Base-by-base conservation (phyloP, 352 stramenopile genomes). In the Elongisporangium anandrum region DNA sequence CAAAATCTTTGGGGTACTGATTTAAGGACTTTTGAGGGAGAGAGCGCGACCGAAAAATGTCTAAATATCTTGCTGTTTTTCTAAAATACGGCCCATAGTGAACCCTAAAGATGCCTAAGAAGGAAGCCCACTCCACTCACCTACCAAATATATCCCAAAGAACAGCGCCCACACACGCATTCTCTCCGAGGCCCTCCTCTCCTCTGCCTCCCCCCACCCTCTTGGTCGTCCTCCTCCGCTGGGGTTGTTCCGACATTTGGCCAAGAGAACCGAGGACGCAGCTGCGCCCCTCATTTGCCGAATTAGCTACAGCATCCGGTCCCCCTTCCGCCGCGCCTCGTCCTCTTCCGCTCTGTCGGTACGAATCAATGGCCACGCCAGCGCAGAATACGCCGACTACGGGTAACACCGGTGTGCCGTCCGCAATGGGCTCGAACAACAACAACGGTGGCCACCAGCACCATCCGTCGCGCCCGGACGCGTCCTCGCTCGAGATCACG, bases 401-500 rank as follows among this genome's bases (percentile, higher is more conserved):
- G 52, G n/a, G 49, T 52, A 17, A 59, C 63, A 10, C 52, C 41
- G 38, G 67, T 61, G 48, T 58, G 66, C 9, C 70, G 63, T 3
- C 70, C 64, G 12, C 55, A 69, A 41, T 41, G 29, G 29, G 29
- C 29, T 41, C 29, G 29, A 41, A 41, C 9, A 41, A 41, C 29
- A 41, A 41, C 29, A 41, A 41, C 29, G 29, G 29, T 2, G 29
- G 29, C 29, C 29, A 41, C 29, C 29, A 41, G 20, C 60, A 74
- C 49, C 52, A 57, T 17, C 7, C 5, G 26, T 21, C 26, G 29
- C 34, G 34, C 4, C 17, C 13, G 3, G 58, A 70, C 38, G 34
- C 66, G 4, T 78, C 67, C 29, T 68, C 75, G 58, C 69, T 91
- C 24, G 81, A 91, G 72, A 91, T 91, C 70, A 71, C 81, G 17